Evolutionary conservation across 2,329 filamentous ascomycete species (phyloP), one percentile per base, ranked within the genome.

Genomic region (Botryotinia globosa): DNA sequence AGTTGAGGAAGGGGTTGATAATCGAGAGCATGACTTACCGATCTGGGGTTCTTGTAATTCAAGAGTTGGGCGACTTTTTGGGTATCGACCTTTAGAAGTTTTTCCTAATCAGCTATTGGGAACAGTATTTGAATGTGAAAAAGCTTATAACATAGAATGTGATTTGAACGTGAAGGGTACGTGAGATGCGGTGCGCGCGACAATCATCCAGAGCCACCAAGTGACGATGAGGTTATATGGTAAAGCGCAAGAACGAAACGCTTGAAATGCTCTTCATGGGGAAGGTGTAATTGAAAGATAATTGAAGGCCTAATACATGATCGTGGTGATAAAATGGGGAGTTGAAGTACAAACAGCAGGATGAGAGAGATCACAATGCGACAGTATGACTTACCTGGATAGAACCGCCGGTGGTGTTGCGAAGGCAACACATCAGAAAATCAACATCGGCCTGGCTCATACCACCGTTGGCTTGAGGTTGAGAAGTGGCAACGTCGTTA

Each of bases 371-470:
- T 25, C 10, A 20, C 29, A 42, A 25, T 9, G 48, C 48, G 34
- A 42, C 34, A 56, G 22, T 5, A 56, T 22, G 34, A 73, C 77
- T 76, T 78, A 80, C 58, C 25, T 74, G 39, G 16, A 69, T 34
- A 10, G 64, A 39, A 34, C 77, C 77, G 72, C 75, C 77, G 25
- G 68, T 76, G 16, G 74, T 72, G 45, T 79, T 75, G 16, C 75
- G 74, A 51, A 80, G 72, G 58, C 78, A 79, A 9, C 71, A 71
- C 9, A 80, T 70, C 8, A 80, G 64, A 34, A 80, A 79, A 2
- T 76, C 71, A 37, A 77, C 65, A 34, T 79, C 78, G 6, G 45
- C 48, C 8, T 69, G 22, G 22, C 69, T 61, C 74, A 79, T 77
- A 25, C 69, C 72, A 22, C 54, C 54, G 3, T 44, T 44, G 22